Conservation (phyloP, 345 rosid species). For the Eucalyptus curtisii region DNA sequence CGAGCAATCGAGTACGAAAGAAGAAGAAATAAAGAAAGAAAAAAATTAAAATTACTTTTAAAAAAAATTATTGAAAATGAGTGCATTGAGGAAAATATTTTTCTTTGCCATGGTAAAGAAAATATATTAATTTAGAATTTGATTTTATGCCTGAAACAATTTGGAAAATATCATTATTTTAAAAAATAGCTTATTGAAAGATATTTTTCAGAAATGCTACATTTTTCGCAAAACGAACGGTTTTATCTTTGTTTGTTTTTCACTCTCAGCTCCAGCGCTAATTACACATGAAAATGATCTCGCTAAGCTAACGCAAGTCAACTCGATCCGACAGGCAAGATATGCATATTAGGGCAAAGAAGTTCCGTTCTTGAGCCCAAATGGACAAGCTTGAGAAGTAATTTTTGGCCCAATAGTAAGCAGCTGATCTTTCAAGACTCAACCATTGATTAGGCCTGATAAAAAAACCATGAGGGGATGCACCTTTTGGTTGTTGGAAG, state of each 20-base stretch:
- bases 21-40: too few relatives aligned
- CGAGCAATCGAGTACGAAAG: too few relatives aligned
- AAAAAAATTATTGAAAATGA: too few relatives aligned
- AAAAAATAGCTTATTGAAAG: too few relatives aligned
- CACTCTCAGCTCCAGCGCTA: neutral
- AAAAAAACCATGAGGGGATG: neutral
- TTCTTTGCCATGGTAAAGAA: too few relatives aligned
- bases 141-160: too few relatives aligned
- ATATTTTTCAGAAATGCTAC: too few relatives aligned
- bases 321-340: neutral
- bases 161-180: too few relatives aligned
- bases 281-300: neutral
- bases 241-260: neutral
- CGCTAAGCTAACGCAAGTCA: neutral
- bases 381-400: neutral
- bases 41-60: fast-evolving
- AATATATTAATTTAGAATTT: too few relatives aligned
- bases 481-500: neutral
- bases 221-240: too few relatives aligned
- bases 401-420: neutral
- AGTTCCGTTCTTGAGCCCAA: neutral
- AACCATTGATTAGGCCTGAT: neutral
- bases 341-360: neutral
- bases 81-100: too few relatives aligned
- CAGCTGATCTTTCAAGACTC: neutral